phyloP scores from a whole-genome alignment of 1,284 basidiomycete genomes.

The Ganoderma lucidum region DNA sequence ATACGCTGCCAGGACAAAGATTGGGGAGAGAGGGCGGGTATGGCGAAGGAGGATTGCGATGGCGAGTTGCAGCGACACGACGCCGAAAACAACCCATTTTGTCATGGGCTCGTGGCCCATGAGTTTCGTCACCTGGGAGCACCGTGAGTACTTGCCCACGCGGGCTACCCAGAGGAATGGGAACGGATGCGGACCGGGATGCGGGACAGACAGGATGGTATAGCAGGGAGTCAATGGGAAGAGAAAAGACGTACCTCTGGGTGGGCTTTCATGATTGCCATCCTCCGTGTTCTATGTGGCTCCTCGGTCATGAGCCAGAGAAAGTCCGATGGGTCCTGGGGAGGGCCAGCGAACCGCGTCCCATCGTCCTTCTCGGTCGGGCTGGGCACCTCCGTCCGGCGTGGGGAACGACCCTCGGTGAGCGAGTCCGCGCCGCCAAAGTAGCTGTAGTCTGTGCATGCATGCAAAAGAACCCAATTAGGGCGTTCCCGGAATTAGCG shows the following conservation, averaged over 20 bases:
- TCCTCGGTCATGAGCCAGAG: conserved; percentile 98
- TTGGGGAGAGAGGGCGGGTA: conserved; percentile 71
- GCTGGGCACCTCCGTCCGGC: conserved; percentile 61
- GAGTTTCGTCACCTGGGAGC: conserved; percentile 81
- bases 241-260: conserved; percentile 74
- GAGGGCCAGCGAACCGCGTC: conserved; percentile 54
- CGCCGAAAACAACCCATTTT: conserved; percentile 85
- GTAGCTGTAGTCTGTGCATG: conserved; percentile 69
- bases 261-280: conserved; percentile 93
- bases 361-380: conserved; percentile 52
- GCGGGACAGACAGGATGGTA: not conserved
- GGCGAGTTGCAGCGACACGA: conserved; percentile 81
- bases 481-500: conserved; percentile 13
- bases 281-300: conserved; percentile 89
- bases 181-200: not conserved
- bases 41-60: conserved; percentile 73
- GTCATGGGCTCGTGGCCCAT: conserved; percentile 96
- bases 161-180: not conserved
- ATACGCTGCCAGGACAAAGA: conserved; percentile 86
- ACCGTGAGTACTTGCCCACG: not conserved
- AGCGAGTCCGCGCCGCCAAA: conserved; percentile 84
- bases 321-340: conserved; percentile 81
- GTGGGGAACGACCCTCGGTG: conserved; percentile 62
- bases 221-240: too few species aligned
- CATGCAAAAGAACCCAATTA: not conserved